Conservation (phyloP, 2,329 filamentous ascomycete genomes). For the Neopestalotiopsis sp. region DNA sequence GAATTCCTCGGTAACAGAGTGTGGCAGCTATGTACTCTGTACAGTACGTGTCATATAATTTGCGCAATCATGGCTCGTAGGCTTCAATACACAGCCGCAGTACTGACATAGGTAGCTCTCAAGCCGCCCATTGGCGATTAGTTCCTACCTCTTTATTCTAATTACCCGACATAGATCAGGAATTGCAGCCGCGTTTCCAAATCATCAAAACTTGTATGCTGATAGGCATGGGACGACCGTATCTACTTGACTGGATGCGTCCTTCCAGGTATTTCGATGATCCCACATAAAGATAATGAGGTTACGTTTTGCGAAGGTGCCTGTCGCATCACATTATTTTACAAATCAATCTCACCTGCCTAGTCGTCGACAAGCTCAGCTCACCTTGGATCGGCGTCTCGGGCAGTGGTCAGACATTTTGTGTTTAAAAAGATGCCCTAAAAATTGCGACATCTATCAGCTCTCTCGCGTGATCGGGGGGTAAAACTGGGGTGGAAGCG, state of each 20-base stretch:
- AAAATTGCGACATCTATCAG: slow-evolving; percentile 15
- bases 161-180: not conserved
- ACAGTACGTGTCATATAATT: no score
- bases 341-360: slow-evolving; percentile 13
- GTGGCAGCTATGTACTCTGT: no score
- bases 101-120: not conserved
- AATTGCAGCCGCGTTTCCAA: not conserved
- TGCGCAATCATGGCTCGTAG: no score
- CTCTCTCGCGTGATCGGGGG: slow-evolving; percentile 12
- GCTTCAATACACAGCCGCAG: no score
- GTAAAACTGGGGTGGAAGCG: slow-evolving; percentile 12
- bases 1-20: no score
- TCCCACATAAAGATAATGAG: slow-evolving; percentile 5
- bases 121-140: not conserved
- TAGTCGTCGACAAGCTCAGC: slow-evolving; percentile 6
- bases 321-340: not conserved
- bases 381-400: not conserved
- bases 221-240: no score
- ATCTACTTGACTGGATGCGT: not conserved
- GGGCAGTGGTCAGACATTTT: not conserved
- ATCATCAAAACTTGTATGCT: no score
- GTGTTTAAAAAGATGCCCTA: not conserved
- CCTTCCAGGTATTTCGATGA: not conserved
- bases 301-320: not conserved
- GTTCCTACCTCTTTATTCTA: not conserved